These are phyloP conservation scores for Purshia tridentata DNA, from an alignment of 306 rosid species.

Conservation along the genomic window DNA sequence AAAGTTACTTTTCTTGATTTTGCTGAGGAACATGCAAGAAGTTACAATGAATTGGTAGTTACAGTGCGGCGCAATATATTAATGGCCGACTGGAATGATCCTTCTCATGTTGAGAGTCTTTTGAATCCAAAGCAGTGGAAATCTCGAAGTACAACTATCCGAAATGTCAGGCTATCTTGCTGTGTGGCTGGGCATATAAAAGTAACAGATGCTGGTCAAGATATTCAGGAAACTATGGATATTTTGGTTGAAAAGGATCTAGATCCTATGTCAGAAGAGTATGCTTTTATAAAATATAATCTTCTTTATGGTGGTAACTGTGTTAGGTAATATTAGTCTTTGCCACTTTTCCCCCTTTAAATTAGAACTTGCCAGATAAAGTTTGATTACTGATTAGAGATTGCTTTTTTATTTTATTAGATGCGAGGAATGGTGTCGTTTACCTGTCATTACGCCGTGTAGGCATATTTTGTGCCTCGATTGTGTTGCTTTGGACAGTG, in stretches of 20 bases:
- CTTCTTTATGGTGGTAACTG: constrained; percentile 75
- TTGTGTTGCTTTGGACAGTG: constrained; percentile 80
- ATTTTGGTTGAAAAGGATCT: constrained; percentile 66
- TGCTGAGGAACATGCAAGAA: constrained; percentile 81
- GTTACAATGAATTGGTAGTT: constrained; percentile 86
- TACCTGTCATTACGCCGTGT: constrained; percentile 91
- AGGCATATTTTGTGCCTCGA: constrained; percentile 87
- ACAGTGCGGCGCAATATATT: constrained; percentile 90
- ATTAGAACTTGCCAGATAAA: not conserved
- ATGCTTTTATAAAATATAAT: constrained; percentile 58
- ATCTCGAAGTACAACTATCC: constrained; percentile 65
- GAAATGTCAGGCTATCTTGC: constrained; percentile 88
- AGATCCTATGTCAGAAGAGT: constrained; percentile 70
- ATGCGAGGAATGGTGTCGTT: constrained; percentile 94
- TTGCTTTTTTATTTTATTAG: constrained; percentile 40
- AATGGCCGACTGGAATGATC: constrained; percentile 99
- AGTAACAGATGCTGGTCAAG: constrained; percentile 92
- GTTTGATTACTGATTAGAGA: constrained; percentile 17
- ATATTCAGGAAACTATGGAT: constrained; percentile 98
- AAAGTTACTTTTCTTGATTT: constrained; percentile 63
- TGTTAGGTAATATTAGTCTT: constrained; percentile 57
- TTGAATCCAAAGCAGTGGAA: constrained; percentile 94
- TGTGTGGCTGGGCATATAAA: constrained; percentile 98
- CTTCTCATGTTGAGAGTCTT: constrained; percentile 94
- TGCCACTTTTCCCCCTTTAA: constrained; percentile 16